A percentile compares a stretch with the other conserved stretches of the same genome.
These are phyloP conservation scores for Penicillium hesseltinei DNA, from an alignment of 2,329 filamentous ascomycete genomes.

Conservation along the genomic window DNA sequence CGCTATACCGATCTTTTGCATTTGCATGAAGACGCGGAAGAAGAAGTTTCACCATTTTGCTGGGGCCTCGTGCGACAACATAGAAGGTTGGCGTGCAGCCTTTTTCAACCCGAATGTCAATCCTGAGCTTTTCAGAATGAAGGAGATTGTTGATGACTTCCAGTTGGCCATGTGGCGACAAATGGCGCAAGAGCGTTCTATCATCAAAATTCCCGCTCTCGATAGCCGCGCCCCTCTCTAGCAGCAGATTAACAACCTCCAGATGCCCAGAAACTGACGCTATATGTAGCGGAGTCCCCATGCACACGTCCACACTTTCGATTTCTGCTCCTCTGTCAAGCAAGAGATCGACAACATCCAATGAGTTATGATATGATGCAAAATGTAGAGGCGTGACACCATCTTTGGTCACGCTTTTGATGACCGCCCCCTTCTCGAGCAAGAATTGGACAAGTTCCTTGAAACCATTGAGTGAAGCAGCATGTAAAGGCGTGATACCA, in stretches of 20 bases:
- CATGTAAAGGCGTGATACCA: not conserved
- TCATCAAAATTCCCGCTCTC: not conserved
- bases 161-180: not conserved
- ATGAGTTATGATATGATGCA: not conserved
- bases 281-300: not conserved
- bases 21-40: not conserved
- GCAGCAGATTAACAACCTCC: not conserved
- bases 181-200: not conserved
- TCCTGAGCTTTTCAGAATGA: not conserved
- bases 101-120: not conserved
- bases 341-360: not conserved
- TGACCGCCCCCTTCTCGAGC: not conserved
- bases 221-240: not conserved
- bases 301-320: not conserved
- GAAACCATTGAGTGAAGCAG: not conserved
- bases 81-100: not conserved
- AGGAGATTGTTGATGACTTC: not conserved
- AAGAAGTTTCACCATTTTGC: not conserved
- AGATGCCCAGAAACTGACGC: not conserved
- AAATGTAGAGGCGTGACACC: not conserved
- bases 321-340: not conserved
- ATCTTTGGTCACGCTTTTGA: not conserved
- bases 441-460: not conserved
- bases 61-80: not conserved
- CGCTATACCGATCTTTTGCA: not conserved